Conservation (phyloP, 257 asterid species). For the Primulina huaijiensis region DNA sequence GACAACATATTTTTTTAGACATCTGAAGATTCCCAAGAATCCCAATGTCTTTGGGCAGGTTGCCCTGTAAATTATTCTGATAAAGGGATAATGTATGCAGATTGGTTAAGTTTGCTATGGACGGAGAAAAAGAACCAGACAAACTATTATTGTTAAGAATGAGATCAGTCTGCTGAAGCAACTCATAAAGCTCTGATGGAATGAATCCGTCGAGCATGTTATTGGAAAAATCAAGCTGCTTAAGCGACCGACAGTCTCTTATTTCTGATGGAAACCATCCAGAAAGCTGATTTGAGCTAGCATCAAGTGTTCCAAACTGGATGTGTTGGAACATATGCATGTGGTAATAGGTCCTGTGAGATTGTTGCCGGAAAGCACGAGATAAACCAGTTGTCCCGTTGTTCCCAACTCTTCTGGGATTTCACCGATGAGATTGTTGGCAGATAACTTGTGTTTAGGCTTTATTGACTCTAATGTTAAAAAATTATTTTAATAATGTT, state of each 20-base stretch:
- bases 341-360: slow-evolving; percentile 63
- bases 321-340: slow-evolving; percentile 51
- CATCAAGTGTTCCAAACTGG: slow-evolving; percentile 57
- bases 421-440: slow-evolving; percentile 56
- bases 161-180: slow-evolving; percentile 62
- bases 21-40: slow-evolving; percentile 61
- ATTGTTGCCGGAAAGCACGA: slow-evolving; percentile 64
- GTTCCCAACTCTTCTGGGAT: slow-evolving; percentile 61
- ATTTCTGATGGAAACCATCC: slow-evolving; percentile 63
- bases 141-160: slow-evolving; percentile 74
- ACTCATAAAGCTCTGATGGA: slow-evolving; percentile 63
- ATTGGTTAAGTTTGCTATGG: slow-evolving; percentile 55
- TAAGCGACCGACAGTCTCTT: slow-evolving; percentile 46
- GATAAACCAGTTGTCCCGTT: slow-evolving; percentile 43
- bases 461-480: too few relatives aligned
- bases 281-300: slow-evolving; percentile 51
- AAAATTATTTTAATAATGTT: too few relatives aligned
- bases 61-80: slow-evolving; percentile 61
- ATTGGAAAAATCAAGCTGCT: slow-evolving; percentile 79
- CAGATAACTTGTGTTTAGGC: too few relatives aligned
- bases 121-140: slow-evolving; percentile 61
- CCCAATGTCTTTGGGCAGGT: slow-evolving; percentile 68
- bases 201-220: slow-evolving; percentile 64
- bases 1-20: slow-evolving; percentile 74
- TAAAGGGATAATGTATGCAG: slow-evolving; percentile 62